These are phyloP conservation scores for Yarrowia sp. DNA, from an alignment of 805 yeast species.

Conservation along the genomic window DNA sequence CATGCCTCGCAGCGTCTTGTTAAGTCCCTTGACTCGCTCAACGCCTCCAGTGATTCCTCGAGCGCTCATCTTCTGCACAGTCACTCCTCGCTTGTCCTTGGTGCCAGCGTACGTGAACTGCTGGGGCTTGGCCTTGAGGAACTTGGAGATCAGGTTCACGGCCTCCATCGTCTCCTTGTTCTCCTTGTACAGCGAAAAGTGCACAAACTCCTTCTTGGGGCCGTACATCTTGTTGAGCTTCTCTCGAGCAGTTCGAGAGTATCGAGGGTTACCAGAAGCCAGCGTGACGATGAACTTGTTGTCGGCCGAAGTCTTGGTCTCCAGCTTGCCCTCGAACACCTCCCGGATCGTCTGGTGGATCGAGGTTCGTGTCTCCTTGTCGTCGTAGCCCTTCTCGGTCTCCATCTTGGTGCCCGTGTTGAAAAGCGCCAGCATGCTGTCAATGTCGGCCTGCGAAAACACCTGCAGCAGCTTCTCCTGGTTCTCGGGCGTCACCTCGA, in stretches of 20 bases:
- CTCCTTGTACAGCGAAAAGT: constrained; percentile 83
- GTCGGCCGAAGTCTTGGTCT: constrained; percentile 68
- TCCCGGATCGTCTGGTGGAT: constrained; percentile 74
- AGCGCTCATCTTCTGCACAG: constrained; percentile 74
- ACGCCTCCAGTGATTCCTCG: constrained; percentile 39
- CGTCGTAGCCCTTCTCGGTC: constrained; percentile 56
- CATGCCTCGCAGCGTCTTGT: constrained; percentile 72
- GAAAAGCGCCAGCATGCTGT: constrained; percentile 53
- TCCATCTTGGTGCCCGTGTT: constrained; percentile 56
- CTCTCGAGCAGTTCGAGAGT: constrained; percentile 43
- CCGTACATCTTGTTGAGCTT: constrained; percentile 49
- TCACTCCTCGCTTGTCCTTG: constrained; percentile 93
- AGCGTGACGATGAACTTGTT: constrained; percentile 65
- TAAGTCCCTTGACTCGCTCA: constrained; percentile 72
- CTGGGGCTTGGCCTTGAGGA: constrained; percentile 71
- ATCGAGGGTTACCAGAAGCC: constrained; percentile 46
- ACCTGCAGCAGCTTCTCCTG: constrained; percentile 46
- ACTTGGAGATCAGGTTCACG: constrained; percentile 67
- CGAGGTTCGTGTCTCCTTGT: constrained; percentile 70
- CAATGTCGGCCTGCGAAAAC: constrained; percentile 62
- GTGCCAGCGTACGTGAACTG: constrained; percentile 86
- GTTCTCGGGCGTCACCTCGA: constrained; percentile 29
- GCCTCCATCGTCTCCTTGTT: constrained; percentile 98
- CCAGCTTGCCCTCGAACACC: constrained; percentile 71
- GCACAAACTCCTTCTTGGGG: constrained; percentile 62